These are phyloP conservation scores for Niveomyces coronatus DNA, from an alignment of 2,329 filamentous ascomycete genomes.

Conservation along the genomic window DNA sequence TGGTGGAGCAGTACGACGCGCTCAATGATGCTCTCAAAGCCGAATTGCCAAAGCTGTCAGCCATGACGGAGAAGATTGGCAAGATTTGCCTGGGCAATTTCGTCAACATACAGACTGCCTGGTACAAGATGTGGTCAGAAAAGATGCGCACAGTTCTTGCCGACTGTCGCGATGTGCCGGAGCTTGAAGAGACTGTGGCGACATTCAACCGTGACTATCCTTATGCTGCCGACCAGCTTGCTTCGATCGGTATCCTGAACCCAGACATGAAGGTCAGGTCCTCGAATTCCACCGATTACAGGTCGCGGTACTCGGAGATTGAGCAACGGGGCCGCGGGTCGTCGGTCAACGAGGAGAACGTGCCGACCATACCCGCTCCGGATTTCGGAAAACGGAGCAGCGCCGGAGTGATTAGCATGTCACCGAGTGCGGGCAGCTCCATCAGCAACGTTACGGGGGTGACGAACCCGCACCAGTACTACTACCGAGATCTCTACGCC, in stretches of 20 bases:
- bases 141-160: conserved; percentile 70
- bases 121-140: conserved; percentile 74
- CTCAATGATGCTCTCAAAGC: conserved; percentile 90
- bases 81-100: conserved; percentile 76
- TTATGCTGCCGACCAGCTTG: conserved; percentile 61
- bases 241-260: conserved; percentile 68
- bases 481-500: conserved; percentile 45
- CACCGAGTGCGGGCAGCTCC: conserved; percentile 30
- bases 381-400: conserved; percentile 58
- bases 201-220: conserved; percentile 73
- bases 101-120: conserved; percentile 71
- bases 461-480: conserved; percentile 44
- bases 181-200: conserved; percentile 62
- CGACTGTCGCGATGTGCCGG: conserved; percentile 49
- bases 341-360: conserved; percentile 52
- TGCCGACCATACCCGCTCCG: conserved; percentile 52
- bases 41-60: conserved; percentile 77
- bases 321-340: conserved; percentile 45
- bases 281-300: conserved; percentile 47
- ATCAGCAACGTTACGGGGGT: conserved; percentile 20
- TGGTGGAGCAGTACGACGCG: conserved; percentile 80
- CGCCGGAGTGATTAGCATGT: conserved; percentile 54
- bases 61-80: conserved; percentile 71
- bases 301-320: conserved; percentile 38
- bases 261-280: conserved; percentile 52